Percentiles rank a stretch among this genome's conserved stretches.
These are phyloP conservation scores for Pseudogymnoascus sp. DNA, from an alignment of 2,329 filamentous ascomycete species.

Conservation along the genomic window DNA sequence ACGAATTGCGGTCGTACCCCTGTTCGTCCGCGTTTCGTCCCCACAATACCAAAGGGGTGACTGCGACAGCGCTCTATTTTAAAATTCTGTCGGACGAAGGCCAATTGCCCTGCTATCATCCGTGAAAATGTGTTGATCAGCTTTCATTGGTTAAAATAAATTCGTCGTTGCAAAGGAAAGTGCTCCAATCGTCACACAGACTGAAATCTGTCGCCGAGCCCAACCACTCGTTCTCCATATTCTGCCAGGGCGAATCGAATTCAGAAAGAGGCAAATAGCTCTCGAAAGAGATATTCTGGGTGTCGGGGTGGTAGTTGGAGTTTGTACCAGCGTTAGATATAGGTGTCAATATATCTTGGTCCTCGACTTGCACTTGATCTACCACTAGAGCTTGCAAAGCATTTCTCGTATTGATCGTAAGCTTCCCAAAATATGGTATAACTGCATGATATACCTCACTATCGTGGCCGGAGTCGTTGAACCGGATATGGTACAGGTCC, in stretches of 20 bases:
- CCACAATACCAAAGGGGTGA: background rate
- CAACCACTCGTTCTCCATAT: background rate
- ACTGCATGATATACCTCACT: conserved; percentile 32
- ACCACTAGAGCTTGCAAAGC: background rate
- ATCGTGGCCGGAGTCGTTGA: conserved; percentile 20
- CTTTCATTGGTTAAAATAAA: background rate
- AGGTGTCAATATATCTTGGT: background rate
- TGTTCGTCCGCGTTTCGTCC: background rate
- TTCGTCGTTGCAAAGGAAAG: background rate
- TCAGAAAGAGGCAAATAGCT: background rate
- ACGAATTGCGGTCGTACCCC: background rate
- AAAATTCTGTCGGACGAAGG: background rate
- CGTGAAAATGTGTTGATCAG: background rate
- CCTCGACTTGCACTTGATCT: background rate
- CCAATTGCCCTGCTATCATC: background rate
- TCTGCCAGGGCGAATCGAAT: background rate
- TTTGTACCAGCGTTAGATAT: background rate
- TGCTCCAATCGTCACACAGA: conserved; percentile 1
- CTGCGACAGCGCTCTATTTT: background rate
- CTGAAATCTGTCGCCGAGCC: background rate
- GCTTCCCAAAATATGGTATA: conserved; percentile 39
- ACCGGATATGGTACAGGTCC: conserved; percentile 23
- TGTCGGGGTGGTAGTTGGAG: background rate
- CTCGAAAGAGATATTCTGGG: conserved; percentile 1
- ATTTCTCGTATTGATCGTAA: background rate